Evolutionary conservation across 1,284 basidiomycete species (phyloP), one percentile per base, ranked within the genome.

Genomic region (Takashimella tepidaria): DNA sequence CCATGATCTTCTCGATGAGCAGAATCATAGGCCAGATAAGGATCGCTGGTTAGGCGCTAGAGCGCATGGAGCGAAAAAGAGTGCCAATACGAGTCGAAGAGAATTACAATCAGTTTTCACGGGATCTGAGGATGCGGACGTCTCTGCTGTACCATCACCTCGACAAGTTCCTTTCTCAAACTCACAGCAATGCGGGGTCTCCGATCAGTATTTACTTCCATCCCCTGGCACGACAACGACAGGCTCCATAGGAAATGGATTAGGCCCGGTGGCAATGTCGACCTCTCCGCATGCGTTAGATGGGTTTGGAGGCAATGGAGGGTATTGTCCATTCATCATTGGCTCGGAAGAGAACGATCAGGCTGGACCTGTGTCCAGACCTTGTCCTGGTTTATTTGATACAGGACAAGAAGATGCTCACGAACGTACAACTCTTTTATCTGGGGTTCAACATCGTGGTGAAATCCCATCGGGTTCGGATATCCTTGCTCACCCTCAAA

Each of bases 1-100:
- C 8, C 60, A 62, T 10, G 68, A 70, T 21, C 56, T 72, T 20
- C 55, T 63, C 2, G 56, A 51, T 3, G 58, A 58, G 16, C 55
- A 44, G 4, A 50, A 48, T 12, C 50, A 22, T 11, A 50, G 19
- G 16, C 58, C 54, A 6, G 50, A 56, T 20, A 21, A 19, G 31
- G 31, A 37, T 16, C 31, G 16, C 10, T 37, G 31, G 31, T 16
- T 37, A 8, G 31, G 31, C 31, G 31, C 16, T 37, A 8, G 31
- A 8, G 31, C 31, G 31, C 8, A 37, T 16, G 31, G 31, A 37
- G 10, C 31, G 8, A 8, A 16, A 16, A 8, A 16, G 31, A 37
- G 31, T 16, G 31, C 31, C 10, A 37, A 37, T 37, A 37, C 31
- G 10, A 37, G 31, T 37, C 22, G 11, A 13, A 11, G 13, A 19